Evolutionary conservation across 2,329 filamentous ascomycete species (phyloP).

Genomic region (Colletotrichum australisinense): DNA sequence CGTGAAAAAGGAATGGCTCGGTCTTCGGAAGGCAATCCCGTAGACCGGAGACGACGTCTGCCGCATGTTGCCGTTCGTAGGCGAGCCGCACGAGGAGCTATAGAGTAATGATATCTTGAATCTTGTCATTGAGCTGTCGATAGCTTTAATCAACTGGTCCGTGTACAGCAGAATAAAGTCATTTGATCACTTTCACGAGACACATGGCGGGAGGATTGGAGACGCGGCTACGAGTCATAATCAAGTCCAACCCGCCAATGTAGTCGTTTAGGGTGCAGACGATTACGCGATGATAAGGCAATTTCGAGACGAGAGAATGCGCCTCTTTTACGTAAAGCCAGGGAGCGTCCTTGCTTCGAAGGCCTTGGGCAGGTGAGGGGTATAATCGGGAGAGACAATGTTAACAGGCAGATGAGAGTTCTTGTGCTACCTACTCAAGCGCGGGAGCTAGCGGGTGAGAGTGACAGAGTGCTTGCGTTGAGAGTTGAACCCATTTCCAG

Average conservation of each 20-base stretch:
- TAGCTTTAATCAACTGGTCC: not conserved
- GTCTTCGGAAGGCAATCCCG: not conserved
- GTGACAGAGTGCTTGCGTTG: too few relatives aligned
- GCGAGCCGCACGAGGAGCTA: constrained; percentile 1
- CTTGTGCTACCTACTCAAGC: too few relatives aligned
- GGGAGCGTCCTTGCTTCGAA: constrained; percentile 13
- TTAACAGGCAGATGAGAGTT: not conserved
- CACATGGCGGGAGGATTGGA: not conserved
- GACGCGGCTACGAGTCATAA: constrained; percentile 7
- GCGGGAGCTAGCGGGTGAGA: too few relatives aligned
- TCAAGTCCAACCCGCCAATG: not conserved
- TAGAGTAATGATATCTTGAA: not conserved
- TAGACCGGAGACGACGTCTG: not conserved
- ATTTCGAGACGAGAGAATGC: not conserved
- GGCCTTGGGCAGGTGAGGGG: not conserved
- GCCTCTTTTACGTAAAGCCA: constrained; percentile 24
- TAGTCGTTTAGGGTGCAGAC: not conserved
- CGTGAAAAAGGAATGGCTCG: too few relatives aligned
- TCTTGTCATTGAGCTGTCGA: too few relatives aligned
- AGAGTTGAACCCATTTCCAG: too few relatives aligned
- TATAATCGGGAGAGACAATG: not conserved
- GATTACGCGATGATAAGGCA: not conserved
- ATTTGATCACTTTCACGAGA: not conserved
- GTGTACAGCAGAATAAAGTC: not conserved
- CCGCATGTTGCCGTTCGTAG: not conserved